Evolutionary conservation across 495 filamentous ascomycete species (phyloP).

Genomic region (Bombardia bombarda): DNA sequence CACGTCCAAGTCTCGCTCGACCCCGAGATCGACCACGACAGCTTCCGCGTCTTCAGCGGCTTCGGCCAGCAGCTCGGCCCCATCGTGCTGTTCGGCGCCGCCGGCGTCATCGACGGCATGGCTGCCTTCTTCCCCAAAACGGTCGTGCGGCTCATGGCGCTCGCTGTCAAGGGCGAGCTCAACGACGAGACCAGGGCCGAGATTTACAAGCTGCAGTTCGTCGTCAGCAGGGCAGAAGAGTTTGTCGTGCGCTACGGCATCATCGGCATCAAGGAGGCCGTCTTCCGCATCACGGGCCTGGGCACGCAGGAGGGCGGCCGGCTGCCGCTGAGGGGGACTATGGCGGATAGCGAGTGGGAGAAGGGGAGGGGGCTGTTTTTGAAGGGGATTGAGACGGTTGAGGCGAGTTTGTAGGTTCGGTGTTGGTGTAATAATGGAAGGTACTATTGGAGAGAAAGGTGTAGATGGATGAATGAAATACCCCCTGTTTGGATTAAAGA

Average conservation of each 20-base stretch:
- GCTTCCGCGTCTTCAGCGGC: constrained; percentile 55
- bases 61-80: constrained; percentile 60
- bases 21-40: constrained; percentile 38
- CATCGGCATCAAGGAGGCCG: constrained; percentile 56
- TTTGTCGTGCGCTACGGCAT: constrained; percentile 49
- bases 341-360: constrained; percentile 38
- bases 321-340: constrained; percentile 43
- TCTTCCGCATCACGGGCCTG: constrained; percentile 43
- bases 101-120: constrained; percentile 57
- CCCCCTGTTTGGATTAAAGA: too few relatives aligned
- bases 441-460: too few relatives aligned
- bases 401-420: constrained; percentile 6
- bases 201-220: constrained; percentile 45
- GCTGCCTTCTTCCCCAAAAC: constrained; percentile 55
- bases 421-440: too few relatives aligned
- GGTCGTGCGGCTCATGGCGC: constrained; percentile 45
- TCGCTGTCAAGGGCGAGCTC: constrained; percentile 28
- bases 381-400: constrained; percentile 14
- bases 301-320: constrained; percentile 48
- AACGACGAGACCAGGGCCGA: constrained; percentile 23
- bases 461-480: too few relatives aligned
- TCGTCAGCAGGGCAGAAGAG: constrained; percentile 50
- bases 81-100: constrained; percentile 48
- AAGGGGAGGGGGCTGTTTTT: constrained; percentile 15
- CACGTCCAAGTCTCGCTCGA: constrained; percentile 51